Percentiles rank a stretch among this genome's conserved stretches.
Evolutionary conservation across 1,139 yeast genomes (phyloP).

Genomic region (Torulaspora globosa): DNA sequence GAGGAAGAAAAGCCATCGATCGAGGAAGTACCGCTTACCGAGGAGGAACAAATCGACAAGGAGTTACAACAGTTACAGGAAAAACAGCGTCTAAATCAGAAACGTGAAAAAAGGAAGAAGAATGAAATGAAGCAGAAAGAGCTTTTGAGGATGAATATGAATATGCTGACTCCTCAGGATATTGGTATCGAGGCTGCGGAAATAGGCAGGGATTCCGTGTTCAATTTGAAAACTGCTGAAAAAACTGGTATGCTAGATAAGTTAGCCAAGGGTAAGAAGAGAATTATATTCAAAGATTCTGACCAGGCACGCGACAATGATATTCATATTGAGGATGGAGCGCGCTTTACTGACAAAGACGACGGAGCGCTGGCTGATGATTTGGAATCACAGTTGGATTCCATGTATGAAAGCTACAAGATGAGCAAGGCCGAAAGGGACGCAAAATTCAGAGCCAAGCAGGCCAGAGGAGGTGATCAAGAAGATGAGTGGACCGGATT

Average conservation of each 20-base stretch:
- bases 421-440: constrained; percentile 72
- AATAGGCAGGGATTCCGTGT: constrained; percentile 72
- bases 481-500: constrained; percentile 91
- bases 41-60: constrained; percentile 84
- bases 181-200: constrained; percentile 93
- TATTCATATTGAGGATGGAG: constrained; percentile 43
- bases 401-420: constrained; percentile 74
- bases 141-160: constrained; percentile 88
- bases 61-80: constrained; percentile 74
- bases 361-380: constrained; percentile 55
- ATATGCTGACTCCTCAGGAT: constrained; percentile 89
- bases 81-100: constrained; percentile 61
- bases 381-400: constrained; percentile 75
- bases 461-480: constrained; percentile 73
- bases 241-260: constrained; percentile 76
- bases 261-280: constrained; percentile 74
- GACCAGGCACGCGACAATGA: constrained; percentile 55
- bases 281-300: constrained; percentile 62
- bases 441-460: constrained; percentile 74
- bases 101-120: constrained; percentile 74
- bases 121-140: constrained; percentile 88
- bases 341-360: constrained; percentile 39
- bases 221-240: constrained; percentile 77
- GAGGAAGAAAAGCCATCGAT: constrained; percentile 42
- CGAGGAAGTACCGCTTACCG: constrained; percentile 72